Base-by-base conservation (phyloP, 2,329 filamentous ascomycete genomes). In the Ceratocystis ficicola region DNA sequence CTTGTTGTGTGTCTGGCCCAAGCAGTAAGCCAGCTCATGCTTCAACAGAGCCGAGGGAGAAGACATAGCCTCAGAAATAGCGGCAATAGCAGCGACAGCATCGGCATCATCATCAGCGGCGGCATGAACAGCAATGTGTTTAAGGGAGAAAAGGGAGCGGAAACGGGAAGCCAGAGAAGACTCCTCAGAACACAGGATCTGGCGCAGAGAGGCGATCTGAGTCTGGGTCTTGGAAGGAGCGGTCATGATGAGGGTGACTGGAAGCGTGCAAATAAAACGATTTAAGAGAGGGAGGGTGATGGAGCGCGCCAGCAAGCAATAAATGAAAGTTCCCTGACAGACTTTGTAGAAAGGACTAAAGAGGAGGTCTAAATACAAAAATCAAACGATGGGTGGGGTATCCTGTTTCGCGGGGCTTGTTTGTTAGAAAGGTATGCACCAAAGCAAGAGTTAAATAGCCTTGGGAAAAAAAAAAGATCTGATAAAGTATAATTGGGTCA, bases 21-120 rank as follows among this genome's bases (percentile, higher is more conserved):
- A 83, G 73, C 94, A 99, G 78, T 99, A 99, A 30, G 94, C 94
- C 62, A 99, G 82, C 75, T 99, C 94, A 76, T 99, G 94, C 79
- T 97, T 97, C 60, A 97, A 80, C 7, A 97, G 81, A 2, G 90
- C 93, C 3, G 93, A 97, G 0, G 89, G 86, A 2, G 93, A 95
- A 0, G 79, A 72, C 71, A 99, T 94, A 1, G 81, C 93, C 6
- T 91, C 90, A 1, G 93, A 91, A 71, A 99, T 99, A 52, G 94
- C 92, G 66, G 86, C 81, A 70, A 88, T 83, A 62, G 85, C 83
- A 8, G 79, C 79, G 62, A 73, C 68, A 41, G 78, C 76, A 41
- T 76, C 73, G 20, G 87, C 83, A 52, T 86, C 84, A 6, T 85
- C 77, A 20, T 78, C 75, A 69, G 86, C 83, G 67, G 83, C 86